phyloP scores from a whole-genome alignment of 371 early-diverging fungal genomes.

The Basidiobolus meristosporus region DNA sequence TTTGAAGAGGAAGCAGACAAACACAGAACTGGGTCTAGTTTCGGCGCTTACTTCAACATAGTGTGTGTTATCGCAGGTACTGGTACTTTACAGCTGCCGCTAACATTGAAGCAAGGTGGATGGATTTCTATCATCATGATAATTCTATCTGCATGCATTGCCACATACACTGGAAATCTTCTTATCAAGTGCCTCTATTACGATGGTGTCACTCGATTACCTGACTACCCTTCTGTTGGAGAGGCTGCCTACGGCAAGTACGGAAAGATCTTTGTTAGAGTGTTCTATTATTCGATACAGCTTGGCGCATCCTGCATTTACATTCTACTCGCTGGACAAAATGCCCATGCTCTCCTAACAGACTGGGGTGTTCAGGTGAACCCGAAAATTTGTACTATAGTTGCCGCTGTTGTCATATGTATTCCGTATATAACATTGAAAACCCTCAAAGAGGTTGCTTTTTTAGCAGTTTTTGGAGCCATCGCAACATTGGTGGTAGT shows the following conservation, averaged over 20 bases:
- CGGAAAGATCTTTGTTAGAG: constrained; percentile 31
- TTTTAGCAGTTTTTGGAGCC: constrained; percentile 26
- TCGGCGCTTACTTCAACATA: too few relatives aligned
- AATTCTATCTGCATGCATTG: constrained; percentile 46
- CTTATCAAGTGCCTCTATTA: constrained; percentile 53
- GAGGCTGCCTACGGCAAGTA: constrained; percentile 39
- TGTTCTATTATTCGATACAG: constrained; percentile 42
- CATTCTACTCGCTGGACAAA: constrained; percentile 48
- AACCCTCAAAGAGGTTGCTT: constrained; percentile 55
- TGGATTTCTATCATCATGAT: constrained; percentile 62
- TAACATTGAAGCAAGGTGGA: constrained; percentile 55
- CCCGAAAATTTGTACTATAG: constrained; percentile 24
- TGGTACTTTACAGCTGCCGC: constrained; percentile 69
- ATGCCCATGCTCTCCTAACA: constrained; percentile 32
- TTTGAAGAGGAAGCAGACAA: too few relatives aligned
- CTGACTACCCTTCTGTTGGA: constrained; percentile 35
- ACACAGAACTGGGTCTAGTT: constrained; percentile 3
- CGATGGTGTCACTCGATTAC: constrained; percentile 14
- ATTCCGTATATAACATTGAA: constrained; percentile 49
- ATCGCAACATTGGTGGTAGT: constrained; percentile 26
- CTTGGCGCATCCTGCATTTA: constrained; percentile 59
- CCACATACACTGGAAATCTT: constrained; percentile 43
- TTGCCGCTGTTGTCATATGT: constrained; percentile 37
- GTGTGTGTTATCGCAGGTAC: too few relatives aligned
- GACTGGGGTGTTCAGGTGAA: constrained; percentile 26